phyloP scores from a whole-genome alignment of 2,329 filamentous ascomycete species.

The Exserohilum rostratum region DNA sequence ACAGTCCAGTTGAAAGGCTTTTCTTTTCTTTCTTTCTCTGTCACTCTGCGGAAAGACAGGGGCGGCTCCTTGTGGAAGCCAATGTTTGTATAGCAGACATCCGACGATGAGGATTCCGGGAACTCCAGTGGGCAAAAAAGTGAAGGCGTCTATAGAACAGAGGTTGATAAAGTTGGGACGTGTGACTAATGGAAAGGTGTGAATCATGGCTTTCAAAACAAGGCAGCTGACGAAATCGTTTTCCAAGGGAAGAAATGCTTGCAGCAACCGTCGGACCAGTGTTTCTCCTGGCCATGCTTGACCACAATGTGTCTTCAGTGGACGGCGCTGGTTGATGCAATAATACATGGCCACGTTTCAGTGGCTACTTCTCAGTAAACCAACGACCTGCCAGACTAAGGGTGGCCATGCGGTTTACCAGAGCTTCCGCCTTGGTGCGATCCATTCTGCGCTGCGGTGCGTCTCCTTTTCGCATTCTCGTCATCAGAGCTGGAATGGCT shows the following conservation, averaged over 20 bases:
- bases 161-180: background rate
- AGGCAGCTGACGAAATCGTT: background rate
- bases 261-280: background rate
- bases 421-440: constrained; percentile 20
- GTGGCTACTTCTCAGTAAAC: background rate
- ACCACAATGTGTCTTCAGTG: background rate
- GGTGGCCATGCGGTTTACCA: constrained; percentile 37
- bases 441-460: constrained; percentile 13
- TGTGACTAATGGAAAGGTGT: background rate
- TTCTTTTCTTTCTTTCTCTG: no score
- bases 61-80: no score
- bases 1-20: no score
- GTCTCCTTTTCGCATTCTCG: constrained; percentile 36
- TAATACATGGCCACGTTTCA: background rate
- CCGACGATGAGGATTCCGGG: background rate
- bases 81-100: background rate
- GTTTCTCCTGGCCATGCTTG: background rate
- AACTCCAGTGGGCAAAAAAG: background rate
- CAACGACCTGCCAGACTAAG: constrained; percentile 21
- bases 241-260: background rate
- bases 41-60: no score
- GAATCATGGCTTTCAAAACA: background rate
- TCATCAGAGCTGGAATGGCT: constrained; percentile 45
- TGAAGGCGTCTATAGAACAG: background rate
- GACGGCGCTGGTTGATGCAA: background rate